A percentile compares a stretch with the other conserved stretches of the same genome.
Conservation (phyloP, 2,329 filamentous ascomycete genomes). For the Sclerotinia subarctica region DNA sequence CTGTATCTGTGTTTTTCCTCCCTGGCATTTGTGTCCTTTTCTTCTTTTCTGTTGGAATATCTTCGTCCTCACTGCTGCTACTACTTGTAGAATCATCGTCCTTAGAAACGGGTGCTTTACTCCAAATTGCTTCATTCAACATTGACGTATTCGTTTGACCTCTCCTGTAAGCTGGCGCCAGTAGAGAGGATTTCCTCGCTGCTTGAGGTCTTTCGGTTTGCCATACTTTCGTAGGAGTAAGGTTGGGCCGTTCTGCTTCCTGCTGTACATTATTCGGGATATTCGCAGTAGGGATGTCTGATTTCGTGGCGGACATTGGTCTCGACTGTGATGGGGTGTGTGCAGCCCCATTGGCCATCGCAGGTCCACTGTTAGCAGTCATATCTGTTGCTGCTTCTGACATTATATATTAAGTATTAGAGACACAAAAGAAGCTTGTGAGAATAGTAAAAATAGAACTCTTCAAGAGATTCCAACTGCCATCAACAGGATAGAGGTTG, state of each 20-base stretch:
- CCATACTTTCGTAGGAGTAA: constrained; percentile 24
- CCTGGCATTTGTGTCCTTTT: constrained; percentile 8
- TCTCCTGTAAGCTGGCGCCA: constrained; percentile 25
- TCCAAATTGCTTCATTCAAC: constrained; percentile 33
- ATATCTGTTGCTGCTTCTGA: not conserved
- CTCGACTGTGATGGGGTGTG: not conserved
- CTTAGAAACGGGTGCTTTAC: constrained; percentile 19
- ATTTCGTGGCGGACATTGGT: constrained; percentile 1
- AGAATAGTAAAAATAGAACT: not conserved
- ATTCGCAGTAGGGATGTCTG: not conserved
- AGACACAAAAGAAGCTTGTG: not conserved
- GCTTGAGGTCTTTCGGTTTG: constrained; percentile 32
- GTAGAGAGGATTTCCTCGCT: constrained; percentile 25
- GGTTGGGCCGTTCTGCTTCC: constrained; percentile 8
- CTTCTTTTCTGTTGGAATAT: constrained; percentile 11
- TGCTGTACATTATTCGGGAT: not conserved
- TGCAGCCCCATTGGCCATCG: not conserved
- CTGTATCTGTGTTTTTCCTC: constrained; percentile 4
- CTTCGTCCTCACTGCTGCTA: constrained; percentile 29
- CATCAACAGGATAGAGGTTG: not conserved
- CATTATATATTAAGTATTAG: constrained; percentile 7
- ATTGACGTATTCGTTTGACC: constrained; percentile 31
- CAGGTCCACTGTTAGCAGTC: not conserved
- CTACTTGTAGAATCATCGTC: constrained; percentile 21
- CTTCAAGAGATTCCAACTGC: not conserved